phyloP scores from a whole-genome alignment of 179 eudicot genomes.

The Spergularia azorica region DNA sequence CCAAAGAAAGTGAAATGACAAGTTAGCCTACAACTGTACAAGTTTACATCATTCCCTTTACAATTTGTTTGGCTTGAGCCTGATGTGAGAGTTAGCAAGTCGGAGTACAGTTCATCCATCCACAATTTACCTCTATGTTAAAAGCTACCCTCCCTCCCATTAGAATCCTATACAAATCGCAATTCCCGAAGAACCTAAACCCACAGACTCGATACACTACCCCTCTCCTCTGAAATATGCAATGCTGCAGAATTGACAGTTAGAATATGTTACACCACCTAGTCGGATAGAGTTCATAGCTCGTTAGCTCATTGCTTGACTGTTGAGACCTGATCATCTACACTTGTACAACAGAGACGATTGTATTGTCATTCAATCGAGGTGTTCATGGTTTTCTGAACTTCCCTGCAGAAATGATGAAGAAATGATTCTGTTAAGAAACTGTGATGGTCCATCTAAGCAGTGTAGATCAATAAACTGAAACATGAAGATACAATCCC shows the following conservation, averaged over 20 bases:
- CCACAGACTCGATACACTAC: background rate
- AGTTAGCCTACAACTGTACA: too few relatives aligned
- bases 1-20: too few relatives aligned
- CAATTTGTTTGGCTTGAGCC: background rate
- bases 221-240: too few relatives aligned
- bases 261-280: background rate
- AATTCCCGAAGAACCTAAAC: background rate
- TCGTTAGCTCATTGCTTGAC: background rate
- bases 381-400: conserved; percentile 28
- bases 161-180: background rate
- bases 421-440: background rate
- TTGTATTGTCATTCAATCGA: conserved; percentile 10
- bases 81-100: background rate
- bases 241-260: background rate
- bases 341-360: conserved; percentile 10
- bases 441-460: background rate
- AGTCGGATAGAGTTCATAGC: background rate
- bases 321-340: conserved; percentile 1
- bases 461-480: background rate
- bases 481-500: background rate
- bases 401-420: conserved; percentile 19
- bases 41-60: background rate
- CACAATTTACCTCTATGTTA: background rate
- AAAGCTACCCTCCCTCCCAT: background rate
- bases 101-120: background rate